These are phyloP conservation scores for Davidsoniella virescens DNA, from an alignment of 2,329 filamentous ascomycete species.

Conservation along the genomic window DNA sequence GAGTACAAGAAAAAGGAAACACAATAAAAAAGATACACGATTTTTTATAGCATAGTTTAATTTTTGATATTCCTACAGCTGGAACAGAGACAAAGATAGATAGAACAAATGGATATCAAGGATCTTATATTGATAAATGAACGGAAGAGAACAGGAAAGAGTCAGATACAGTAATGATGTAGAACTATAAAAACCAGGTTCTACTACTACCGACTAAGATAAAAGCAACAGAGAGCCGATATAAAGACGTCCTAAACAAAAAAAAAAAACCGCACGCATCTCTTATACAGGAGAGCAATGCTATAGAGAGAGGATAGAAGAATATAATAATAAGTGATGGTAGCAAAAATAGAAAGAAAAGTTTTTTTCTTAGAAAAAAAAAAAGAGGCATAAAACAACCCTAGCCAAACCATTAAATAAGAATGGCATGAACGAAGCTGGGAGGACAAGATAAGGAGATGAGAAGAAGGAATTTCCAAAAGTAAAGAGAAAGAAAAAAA, in stretches of 20 bases:
- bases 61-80: not conserved
- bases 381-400: not conserved
- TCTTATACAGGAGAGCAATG: not conserved
- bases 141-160: not conserved
- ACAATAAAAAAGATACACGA: not conserved
- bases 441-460: too few relatives aligned
- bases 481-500: not conserved
- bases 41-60: too few relatives aligned
- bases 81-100: not conserved
- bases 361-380: too few relatives aligned
- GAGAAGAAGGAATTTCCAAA: not conserved
- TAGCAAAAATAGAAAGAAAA: not conserved
- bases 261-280: not conserved
- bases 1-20: not conserved
- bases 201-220: not conserved
- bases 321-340: not conserved
- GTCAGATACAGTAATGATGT: not conserved
- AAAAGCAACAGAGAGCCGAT: not conserved
- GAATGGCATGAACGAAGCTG: not conserved
- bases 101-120: too few relatives aligned
- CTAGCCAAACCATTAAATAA: too few relatives aligned
- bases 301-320: not conserved
- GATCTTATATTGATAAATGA: not conserved
- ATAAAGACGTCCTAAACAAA: too few relatives aligned
- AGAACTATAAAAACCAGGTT: not conserved